A percentile compares a stretch with the other conserved stretches of the same genome.
Evolutionary conservation across 352 stramenopile genomes (phyloP).

Genomic region (Nothophytophthora sp.): DNA sequence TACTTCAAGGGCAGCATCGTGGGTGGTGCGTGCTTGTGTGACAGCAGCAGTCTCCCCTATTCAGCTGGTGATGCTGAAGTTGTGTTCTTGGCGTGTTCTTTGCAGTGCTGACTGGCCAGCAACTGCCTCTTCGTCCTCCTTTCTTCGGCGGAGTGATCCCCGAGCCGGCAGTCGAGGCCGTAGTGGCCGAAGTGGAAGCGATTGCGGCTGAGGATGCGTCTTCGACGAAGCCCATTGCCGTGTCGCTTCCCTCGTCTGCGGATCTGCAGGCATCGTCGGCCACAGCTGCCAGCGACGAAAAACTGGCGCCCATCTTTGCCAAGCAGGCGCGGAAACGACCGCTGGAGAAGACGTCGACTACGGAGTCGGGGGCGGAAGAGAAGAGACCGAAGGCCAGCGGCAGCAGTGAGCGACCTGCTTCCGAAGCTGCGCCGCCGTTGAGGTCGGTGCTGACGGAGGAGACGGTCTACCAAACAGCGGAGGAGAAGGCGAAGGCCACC

Average conservation of each 20-base stretch:
- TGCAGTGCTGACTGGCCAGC: constrained; percentile 46
- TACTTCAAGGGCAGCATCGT: constrained; percentile 74
- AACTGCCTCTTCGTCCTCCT: constrained; percentile 31
- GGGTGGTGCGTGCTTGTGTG: constrained; percentile 29
- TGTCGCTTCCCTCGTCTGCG: too few species aligned
- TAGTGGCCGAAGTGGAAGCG: constrained; percentile 18
- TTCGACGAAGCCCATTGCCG: too few species aligned
- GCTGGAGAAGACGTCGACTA: constrained; percentile 28
- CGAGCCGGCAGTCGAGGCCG: constrained; percentile 20
- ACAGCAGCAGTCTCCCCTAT: too few species aligned
- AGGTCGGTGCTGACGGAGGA: constrained; percentile 20
- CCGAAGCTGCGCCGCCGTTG: constrained; percentile 10
- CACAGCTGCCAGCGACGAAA: constrained; percentile 12
- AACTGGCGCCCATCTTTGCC: constrained; percentile 28
- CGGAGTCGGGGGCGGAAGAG: constrained; percentile 1
- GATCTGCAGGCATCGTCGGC: constrained; percentile 1
- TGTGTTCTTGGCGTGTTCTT: neutral
- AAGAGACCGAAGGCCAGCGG: constrained; percentile 21
- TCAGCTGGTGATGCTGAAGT: neutral
- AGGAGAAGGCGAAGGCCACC: constrained; percentile 30
- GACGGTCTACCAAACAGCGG: constrained; percentile 25
- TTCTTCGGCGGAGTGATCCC: constrained; percentile 37
- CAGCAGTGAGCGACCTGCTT: neutral
- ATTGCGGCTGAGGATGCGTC: constrained; percentile 2
- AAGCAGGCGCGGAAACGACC: constrained; percentile 38